phyloP scores from a whole-genome alignment of 208 protist species.

The Leishmania lainsoni region DNA sequence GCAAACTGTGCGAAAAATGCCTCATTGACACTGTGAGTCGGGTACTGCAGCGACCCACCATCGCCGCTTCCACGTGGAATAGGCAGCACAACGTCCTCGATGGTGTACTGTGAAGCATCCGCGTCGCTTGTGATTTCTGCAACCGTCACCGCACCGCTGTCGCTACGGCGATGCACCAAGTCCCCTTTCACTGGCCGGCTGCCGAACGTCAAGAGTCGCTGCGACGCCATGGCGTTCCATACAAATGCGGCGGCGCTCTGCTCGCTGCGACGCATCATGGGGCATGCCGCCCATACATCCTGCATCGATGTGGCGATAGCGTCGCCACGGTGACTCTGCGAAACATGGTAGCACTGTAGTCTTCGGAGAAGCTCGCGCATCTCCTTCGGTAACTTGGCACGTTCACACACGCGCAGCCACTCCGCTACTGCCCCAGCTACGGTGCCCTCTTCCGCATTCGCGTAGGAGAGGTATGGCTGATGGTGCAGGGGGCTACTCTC shows the following conservation, averaged over 20 bases:
- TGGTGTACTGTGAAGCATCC: slow-evolving; percentile 35
- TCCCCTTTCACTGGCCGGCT: slow-evolving; percentile 61
- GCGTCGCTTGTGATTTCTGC: slow-evolving; percentile 34
- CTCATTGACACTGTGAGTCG: slow-evolving; percentile 30
- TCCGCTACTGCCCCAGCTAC: slow-evolving; percentile 37
- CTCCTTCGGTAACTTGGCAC: slow-evolving; percentile 32
- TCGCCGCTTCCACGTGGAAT: slow-evolving; percentile 38
- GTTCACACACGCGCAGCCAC: slow-evolving; percentile 49
- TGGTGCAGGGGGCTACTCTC: slow-evolving; percentile 70
- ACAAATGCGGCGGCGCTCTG: slow-evolving; percentile 66
- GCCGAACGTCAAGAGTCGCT: slow-evolving; percentile 57
- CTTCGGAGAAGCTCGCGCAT: slow-evolving; percentile 32
- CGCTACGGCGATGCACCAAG: slow-evolving; percentile 37
- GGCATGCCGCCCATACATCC: slow-evolving; percentile 39
- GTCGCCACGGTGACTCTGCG: background rate
- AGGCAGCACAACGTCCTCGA: slow-evolving; percentile 84
- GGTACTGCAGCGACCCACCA: background rate
- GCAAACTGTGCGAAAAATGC: slow-evolving; percentile 42
- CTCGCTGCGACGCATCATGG: slow-evolving; percentile 18
- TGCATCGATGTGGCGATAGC: slow-evolving; percentile 12
- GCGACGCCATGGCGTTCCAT: slow-evolving; percentile 87
- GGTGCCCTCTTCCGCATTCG: slow-evolving; percentile 61
- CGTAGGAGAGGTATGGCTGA: slow-evolving; percentile 58
- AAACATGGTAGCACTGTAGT: slow-evolving; percentile 39
- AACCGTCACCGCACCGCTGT: slow-evolving; percentile 5